phyloP scores from a whole-genome alignment of 345 rosid genomes.

The Arabis alpina region DNA sequence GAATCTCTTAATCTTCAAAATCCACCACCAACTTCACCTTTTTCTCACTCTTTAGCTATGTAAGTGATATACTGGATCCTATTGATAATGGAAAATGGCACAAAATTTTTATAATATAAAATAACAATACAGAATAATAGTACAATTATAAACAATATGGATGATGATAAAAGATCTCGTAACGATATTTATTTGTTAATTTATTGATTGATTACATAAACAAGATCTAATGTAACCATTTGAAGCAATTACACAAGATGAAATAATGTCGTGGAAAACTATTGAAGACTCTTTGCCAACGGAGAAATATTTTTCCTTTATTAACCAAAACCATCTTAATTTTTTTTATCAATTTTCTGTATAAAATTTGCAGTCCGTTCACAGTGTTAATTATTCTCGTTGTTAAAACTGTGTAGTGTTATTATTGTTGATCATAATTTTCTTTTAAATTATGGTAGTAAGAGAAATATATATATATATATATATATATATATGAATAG shows the following conservation, averaged over 20 bases:
- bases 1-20: neutral
- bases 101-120: too few species aligned
- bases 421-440: neutral
- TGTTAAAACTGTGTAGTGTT: neutral
- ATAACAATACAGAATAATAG: too few species aligned
- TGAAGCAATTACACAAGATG: neutral
- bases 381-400: neutral
- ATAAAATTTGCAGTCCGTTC: neutral
- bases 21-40: neutral
- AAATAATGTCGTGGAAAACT: constrained; percentile 13
- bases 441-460: too few species aligned
- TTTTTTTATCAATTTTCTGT: too few species aligned
- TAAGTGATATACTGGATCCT: neutral
- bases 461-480: too few species aligned
- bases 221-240: too few species aligned
- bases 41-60: neutral
- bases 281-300: neutral
- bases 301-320: neutral
- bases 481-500: too few species aligned
- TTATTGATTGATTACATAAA: too few species aligned
- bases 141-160: too few species aligned
- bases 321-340: neutral
- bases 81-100: too few species aligned
- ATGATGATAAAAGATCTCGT: too few species aligned
- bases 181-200: too few species aligned